Evolutionary conservation across 495 filamentous ascomycete species (phyloP).

Genomic region (Penicillium egyptiacum): DNA sequence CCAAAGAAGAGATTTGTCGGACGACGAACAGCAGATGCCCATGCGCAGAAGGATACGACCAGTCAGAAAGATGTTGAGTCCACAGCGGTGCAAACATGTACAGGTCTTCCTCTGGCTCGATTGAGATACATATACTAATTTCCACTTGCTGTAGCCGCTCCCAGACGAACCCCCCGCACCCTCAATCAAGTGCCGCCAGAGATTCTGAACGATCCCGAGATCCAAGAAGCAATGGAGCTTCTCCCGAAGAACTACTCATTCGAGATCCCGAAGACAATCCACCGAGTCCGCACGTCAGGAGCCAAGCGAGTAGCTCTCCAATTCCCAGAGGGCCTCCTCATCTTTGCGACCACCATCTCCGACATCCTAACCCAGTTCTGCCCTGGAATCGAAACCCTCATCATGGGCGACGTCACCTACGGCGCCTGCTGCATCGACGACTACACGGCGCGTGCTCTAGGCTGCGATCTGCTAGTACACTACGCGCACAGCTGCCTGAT

Average conservation of each 20-base stretch:
- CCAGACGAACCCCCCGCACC: conserved; percentile 68
- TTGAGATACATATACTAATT: neutral
- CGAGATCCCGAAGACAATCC: conserved; percentile 97
- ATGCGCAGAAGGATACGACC: conserved; percentile 43
- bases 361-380: conserved; percentile 97
- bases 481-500: conserved; percentile 97
- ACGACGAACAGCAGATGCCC: conserved; percentile 59
- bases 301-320: conserved; percentile 85
- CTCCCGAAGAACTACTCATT: conserved; percentile 95
- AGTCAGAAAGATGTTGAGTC: conserved; percentile 61
- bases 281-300: conserved; percentile 76
- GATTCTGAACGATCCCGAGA: conserved; percentile 82
- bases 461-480: conserved; percentile 92
- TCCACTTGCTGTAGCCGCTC: conserved; percentile 44
- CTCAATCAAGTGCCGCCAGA: conserved; percentile 87
- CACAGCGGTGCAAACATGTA: conserved; percentile 51
- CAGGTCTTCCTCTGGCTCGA: neutral
- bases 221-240: conserved; percentile 83
- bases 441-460: conserved; percentile 91
- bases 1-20: conserved; percentile 84
- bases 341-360: conserved; percentile 97
- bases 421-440: conserved; percentile 99
- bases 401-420: conserved; percentile 99
- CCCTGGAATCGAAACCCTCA: conserved; percentile 82
- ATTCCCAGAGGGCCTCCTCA: conserved; percentile 91